Evolutionary conservation across 1,284 basidiomycete genomes (phyloP).

Genomic region (Bjerkandera adusta): DNA sequence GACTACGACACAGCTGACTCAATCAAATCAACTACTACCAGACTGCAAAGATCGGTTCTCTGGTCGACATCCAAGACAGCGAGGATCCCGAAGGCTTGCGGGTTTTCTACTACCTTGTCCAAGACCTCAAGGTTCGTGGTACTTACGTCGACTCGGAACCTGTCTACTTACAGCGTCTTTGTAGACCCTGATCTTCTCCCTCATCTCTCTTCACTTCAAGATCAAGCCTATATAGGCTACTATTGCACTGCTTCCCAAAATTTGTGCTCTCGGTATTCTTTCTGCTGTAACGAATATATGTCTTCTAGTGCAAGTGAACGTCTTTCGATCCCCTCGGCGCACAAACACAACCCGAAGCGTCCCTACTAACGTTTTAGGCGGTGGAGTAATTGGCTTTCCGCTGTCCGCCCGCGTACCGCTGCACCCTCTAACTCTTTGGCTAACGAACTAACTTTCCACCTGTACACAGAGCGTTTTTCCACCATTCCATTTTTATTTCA

Average conservation of each 20-base stretch:
- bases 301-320: too few relatives aligned
- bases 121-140: conserved; percentile 85
- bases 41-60: conserved; percentile 97
- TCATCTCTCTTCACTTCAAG: conserved; percentile 98
- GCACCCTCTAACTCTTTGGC: too few relatives aligned
- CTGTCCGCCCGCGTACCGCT: too few relatives aligned
- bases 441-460: too few relatives aligned
- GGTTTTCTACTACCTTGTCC: conserved; percentile 99
- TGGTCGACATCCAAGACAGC: conserved; percentile 96
- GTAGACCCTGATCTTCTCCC: conserved; percentile 95
- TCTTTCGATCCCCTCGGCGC: too few relatives aligned
- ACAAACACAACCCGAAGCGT: too few relatives aligned
- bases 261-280: conserved; percentile 1
- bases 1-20: neutral
- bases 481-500: too few relatives aligned
- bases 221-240: conserved; percentile 89
- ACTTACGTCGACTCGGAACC: neutral
- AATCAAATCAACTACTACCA: conserved; percentile 30
- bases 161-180: neutral
- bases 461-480: too few relatives aligned
- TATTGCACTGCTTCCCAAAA: neutral
- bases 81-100: conserved; percentile 96
- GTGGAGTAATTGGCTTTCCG: too few relatives aligned
- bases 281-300: conserved; percentile 4
- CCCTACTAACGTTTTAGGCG: too few relatives aligned